Conservation (phyloP, 768 basidiomycete genomes). For the Rossbeevera mucosa region DNA sequence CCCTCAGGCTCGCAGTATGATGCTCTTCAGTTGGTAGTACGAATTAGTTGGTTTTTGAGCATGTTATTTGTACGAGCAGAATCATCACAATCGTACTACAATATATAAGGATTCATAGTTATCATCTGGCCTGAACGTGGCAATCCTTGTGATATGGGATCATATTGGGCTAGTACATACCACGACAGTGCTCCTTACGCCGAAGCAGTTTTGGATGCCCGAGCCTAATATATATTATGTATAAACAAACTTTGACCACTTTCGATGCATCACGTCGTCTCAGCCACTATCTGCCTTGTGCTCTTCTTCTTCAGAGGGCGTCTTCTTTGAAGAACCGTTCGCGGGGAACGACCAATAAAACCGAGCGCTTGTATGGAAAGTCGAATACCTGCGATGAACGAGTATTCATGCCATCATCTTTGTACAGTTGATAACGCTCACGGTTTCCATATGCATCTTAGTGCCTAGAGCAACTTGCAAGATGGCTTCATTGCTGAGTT, state of each 20-base stretch:
- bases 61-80: no score
- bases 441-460: constrained; percentile 21
- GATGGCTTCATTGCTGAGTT: constrained; percentile 26
- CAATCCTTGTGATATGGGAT: no score
- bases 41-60: no score
- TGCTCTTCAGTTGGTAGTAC: no score
- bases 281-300: background rate
- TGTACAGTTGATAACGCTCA: background rate
- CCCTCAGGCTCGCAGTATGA: no score
- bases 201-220: background rate
- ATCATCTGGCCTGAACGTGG: no score
- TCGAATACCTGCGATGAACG: constrained; percentile 17
- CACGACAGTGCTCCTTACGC: no score
- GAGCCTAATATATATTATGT: background rate
- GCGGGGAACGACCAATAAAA: constrained; percentile 9
- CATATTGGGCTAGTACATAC: no score
- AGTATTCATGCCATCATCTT: background rate
- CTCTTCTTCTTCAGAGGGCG: constrained; percentile 8
- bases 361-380: constrained; percentile 26
- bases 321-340: constrained; percentile 25
- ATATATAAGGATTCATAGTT: no score
- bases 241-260: background rate
- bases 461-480: constrained; percentile 24
- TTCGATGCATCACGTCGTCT: background rate
- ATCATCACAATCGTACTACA: no score